A percentile compares a stretch with the other conserved stretches of the same genome.
phyloP scores from a whole-genome alignment of 2,329 filamentous ascomycete species.

The Cladosporium sp. region DNA sequence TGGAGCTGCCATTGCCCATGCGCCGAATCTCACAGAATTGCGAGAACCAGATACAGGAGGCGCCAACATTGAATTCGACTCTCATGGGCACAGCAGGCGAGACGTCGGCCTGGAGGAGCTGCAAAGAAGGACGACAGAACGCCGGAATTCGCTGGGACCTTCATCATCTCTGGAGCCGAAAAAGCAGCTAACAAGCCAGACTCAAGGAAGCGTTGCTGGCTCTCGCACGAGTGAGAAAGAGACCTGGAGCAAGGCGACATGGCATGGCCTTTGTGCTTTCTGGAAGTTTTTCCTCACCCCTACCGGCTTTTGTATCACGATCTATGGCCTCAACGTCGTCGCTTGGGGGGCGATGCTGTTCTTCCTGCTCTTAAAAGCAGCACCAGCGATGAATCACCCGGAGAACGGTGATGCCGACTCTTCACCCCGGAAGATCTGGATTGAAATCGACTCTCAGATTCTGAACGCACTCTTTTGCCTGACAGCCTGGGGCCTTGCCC shows the following conservation, averaged over 20 bases:
- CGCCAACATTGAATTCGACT: slow-evolving; percentile 32
- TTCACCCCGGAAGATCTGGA: slow-evolving; percentile 73
- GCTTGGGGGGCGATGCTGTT: slow-evolving; percentile 93
- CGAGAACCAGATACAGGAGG: slow-evolving; percentile 20
- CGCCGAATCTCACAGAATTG: slow-evolving; percentile 37
- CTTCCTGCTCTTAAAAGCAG: slow-evolving; percentile 71
- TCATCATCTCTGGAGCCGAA: neutral
- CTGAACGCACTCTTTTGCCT: slow-evolving; percentile 82
- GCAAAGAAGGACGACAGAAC: slow-evolving; percentile 4
- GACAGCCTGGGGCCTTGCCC: slow-evolving; percentile 74
- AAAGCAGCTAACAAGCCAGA: neutral
- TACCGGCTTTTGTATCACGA: slow-evolving; percentile 68
- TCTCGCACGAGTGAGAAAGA: slow-evolving; percentile 35
- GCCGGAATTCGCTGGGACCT: neutral
- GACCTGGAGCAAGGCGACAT: slow-evolving; percentile 55
- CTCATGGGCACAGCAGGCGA: slow-evolving; percentile 18
- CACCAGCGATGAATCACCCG: slow-evolving; percentile 60
- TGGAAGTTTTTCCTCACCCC: slow-evolving; percentile 72
- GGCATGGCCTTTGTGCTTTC: slow-evolving; percentile 57
- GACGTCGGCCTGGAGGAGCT: slow-evolving; percentile 5
- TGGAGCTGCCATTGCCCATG: slow-evolving; percentile 32
- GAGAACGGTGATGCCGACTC: slow-evolving; percentile 30
- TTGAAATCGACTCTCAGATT: slow-evolving; percentile 81
- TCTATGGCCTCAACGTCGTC: slow-evolving; percentile 79
- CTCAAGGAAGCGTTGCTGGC: neutral